Evolutionary conservation across 352 stramenopile species (phyloP).

Genomic region (Globisporangium spiculum): DNA sequence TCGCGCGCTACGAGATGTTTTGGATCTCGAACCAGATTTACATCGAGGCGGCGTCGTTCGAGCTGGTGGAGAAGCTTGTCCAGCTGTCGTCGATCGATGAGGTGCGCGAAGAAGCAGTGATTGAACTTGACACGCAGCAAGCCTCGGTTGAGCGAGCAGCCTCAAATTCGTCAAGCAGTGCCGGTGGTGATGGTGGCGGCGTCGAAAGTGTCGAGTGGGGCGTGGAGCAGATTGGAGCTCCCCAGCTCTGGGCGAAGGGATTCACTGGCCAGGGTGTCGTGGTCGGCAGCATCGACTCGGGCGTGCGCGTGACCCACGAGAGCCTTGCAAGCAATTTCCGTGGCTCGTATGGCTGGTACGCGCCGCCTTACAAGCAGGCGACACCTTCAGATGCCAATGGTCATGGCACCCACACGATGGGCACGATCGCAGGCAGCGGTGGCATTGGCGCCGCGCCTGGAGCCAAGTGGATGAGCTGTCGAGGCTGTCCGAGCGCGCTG

Average conservation of each 20-base stretch:
- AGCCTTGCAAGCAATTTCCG: slow-evolving; percentile 8
- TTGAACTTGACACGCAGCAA: not conserved
- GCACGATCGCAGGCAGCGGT: slow-evolving; percentile 14
- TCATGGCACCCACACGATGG: slow-evolving; percentile 17
- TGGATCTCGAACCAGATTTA: slow-evolving; percentile 32
- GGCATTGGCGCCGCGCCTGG: slow-evolving; percentile 20
- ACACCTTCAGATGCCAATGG: no score
- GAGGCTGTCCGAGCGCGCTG: slow-evolving; percentile 6
- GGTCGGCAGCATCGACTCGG: slow-evolving; percentile 21
- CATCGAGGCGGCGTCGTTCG: slow-evolving; percentile 23
- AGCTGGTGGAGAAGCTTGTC: slow-evolving; percentile 24
- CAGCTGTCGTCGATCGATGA: slow-evolving; percentile 12
- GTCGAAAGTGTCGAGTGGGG: slow-evolving; percentile 12
- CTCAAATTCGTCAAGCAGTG: no score
- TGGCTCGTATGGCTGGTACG: slow-evolving; percentile 15
- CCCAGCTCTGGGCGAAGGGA: slow-evolving; percentile 12
- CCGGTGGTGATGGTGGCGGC: no score
- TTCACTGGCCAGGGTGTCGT: slow-evolving; percentile 17
- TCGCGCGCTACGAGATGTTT: slow-evolving; percentile 21
- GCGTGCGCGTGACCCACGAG: slow-evolving; percentile 18
- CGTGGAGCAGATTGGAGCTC: slow-evolving; percentile 14
- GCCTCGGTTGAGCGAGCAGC: no score
- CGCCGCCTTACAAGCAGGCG: not conserved
- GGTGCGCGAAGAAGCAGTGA: slow-evolving; percentile 18
- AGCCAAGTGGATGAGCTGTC: slow-evolving; percentile 17